phyloP scores from a whole-genome alignment of 2,329 filamentous ascomycete species.

The Colletotrichum liriopes region DNA sequence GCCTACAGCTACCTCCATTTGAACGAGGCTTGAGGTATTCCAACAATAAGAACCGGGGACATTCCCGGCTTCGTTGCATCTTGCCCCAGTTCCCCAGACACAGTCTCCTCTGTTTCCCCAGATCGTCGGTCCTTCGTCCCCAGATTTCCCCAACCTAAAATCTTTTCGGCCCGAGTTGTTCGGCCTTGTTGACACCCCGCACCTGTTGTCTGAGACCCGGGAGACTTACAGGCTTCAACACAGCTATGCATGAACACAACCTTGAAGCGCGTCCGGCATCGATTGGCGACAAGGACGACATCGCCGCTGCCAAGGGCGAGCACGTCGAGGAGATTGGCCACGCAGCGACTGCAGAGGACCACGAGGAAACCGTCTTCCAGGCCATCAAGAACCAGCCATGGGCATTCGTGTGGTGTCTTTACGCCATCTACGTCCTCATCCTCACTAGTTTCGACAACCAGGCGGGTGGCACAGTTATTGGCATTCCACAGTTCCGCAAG shows the following conservation, averaged over 20 bases:
- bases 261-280: slow-evolving; percentile 29
- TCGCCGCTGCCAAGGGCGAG: slow-evolving; percentile 36
- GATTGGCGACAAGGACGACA: slow-evolving; percentile 30
- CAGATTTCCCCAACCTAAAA: slow-evolving; percentile 5
- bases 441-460: slow-evolving; percentile 60
- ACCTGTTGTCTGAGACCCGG: not conserved
- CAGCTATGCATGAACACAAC: slow-evolving; percentile 16
- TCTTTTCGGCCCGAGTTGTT: not conserved
- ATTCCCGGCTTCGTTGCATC: slow-evolving; percentile 15
- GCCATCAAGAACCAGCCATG: slow-evolving; percentile 48
- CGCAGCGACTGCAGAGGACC: slow-evolving; percentile 26
- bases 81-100: slow-evolving; percentile 34
- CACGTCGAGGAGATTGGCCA: slow-evolving; percentile 36
- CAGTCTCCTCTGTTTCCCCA: slow-evolving; percentile 22
- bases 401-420: slow-evolving; percentile 56
- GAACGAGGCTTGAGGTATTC: not conserved
- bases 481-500: slow-evolving; percentile 60
- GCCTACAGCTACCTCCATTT: slow-evolving; percentile 16
- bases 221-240: not conserved
- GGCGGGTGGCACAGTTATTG: slow-evolving; percentile 57
- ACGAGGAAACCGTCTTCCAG: slow-evolving; percentile 38
- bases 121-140: slow-evolving; percentile 22
- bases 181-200: not conserved
- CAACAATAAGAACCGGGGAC: slow-evolving; percentile 34
- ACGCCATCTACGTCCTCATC: slow-evolving; percentile 57